Base-by-base conservation (phyloP, 352 stramenopile genomes). In the Globisporangium takayamanum region DNA sequence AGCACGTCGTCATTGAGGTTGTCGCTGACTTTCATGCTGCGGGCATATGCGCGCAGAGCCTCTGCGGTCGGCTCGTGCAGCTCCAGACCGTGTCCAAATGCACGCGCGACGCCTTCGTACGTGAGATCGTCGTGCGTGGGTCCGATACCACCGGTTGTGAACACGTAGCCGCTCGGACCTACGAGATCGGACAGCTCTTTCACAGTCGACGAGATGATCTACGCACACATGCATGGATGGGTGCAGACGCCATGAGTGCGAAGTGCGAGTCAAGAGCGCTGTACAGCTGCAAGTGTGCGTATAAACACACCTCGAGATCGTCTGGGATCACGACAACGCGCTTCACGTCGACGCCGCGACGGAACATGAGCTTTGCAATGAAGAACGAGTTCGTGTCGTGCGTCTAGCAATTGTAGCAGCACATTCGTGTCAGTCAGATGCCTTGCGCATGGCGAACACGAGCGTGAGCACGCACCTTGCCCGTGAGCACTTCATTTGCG, bases 51-150 rank as follows among this genome's bases (percentile, higher is more conserved):
- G 14, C 55, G 67, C 14, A 94, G 69, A 15, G 66, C 75, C 46
- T 85, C 71, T 11, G 85, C 50, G 4, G 82, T 94, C 12, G 74
- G 66, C 62, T 89, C 62, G 52, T 94, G 82, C 2, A 89, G 59
- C 60, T 87, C 76, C 14, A 94, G 64, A 12, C 75, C 74, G 28
- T 64, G 73, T 28, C 79, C 74, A 67, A 94, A 94, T 14, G 84
- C 84, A 63, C 65, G 48, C 58, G 88, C 82, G 60, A 92, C 78
- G 60, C 78, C 83, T 60, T 92, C 78, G 62, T 95, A 95, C 12
- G 85, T 94, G 68, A 94, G 90, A 61, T 94, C 85, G 64, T 94
- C 85, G 51, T 94, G 85, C 14, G 85, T 94, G 12, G 83, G 85
- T 4, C 85, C 85, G 39, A 94, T 92, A n/a, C 84, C 84, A 57